These are phyloP conservation scores for Pilaira anomala DNA, from an alignment of 192 early-diverging fungal species.

Conservation along the genomic window DNA sequence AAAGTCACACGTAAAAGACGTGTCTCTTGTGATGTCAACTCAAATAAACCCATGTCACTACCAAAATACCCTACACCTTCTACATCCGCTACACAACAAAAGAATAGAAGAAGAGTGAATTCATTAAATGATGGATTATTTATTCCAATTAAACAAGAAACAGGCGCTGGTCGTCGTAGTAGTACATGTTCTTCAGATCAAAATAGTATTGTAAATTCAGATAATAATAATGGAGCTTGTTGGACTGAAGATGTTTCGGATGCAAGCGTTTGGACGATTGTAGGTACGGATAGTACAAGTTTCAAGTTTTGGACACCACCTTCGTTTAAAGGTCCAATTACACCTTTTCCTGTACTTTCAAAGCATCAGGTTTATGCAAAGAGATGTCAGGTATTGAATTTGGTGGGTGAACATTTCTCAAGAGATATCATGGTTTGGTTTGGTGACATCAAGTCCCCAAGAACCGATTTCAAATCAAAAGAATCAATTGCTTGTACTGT, in stretches of 20 bases:
- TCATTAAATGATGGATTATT: conserved; percentile 43
- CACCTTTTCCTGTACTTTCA: background rate
- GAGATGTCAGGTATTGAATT: conserved; percentile 35
- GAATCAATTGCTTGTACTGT: conserved; percentile 43
- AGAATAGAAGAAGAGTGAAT: conserved; percentile 52
- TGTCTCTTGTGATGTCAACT: conserved; percentile 33
- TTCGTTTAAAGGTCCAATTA: background rate
- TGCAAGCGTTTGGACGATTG: conserved; percentile 88
- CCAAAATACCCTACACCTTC: conserved; percentile 6
- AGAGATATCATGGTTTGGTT: conserved; percentile 69
- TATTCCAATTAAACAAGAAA: conserved; percentile 7
- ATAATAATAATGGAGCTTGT: conserved; percentile 25
- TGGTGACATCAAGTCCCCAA: conserved; percentile 51
- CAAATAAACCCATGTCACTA: conserved; percentile 12
- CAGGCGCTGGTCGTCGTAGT: conserved; percentile 7
- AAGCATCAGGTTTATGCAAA: background rate
- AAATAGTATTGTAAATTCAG: conserved; percentile 8
- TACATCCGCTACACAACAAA: conserved; percentile 11
- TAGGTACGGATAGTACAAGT: conserved; percentile 66
- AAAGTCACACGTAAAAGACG: conserved; percentile 37
- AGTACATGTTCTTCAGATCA: background rate
- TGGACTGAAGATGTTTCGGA: conserved; percentile 86
- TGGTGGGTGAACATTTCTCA: conserved; percentile 67
- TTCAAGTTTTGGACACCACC: conserved; percentile 47
- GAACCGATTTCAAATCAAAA: conserved; percentile 39